Evolutionary conservation across 345 rosid genomes (phyloP), one percentile per base, ranked within the genome.

Genomic region (Raphanus sativus): DNA sequence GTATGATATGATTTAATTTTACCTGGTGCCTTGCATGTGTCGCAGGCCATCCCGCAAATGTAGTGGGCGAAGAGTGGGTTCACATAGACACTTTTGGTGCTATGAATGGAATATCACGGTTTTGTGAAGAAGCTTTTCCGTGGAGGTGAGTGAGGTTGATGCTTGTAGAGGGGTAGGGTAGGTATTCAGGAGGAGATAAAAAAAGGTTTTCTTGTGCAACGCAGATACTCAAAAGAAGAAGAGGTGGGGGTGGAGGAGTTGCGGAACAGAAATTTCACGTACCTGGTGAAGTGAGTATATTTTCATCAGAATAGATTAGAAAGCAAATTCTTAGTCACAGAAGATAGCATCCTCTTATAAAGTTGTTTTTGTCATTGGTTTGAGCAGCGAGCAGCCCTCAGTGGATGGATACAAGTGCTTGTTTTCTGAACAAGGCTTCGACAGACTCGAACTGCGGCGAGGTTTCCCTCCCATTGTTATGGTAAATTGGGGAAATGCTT

Each of bases 161-260:
- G 72, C 62, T 74, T 70, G 62, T 26, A 55, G 36, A 34, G 65
- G 65, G 8, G 1, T 9, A 8, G 45, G 45, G 42, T 38, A 66
- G 32, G 33, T 65, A 8, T 40, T 5, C 16, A 55, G 12, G 62
- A 56, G 67, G 62, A 56, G 25, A 66, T 71, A 21, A 73, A 21
- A 67, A 6, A 21, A 21, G 21, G 11, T 28, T 54, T 63, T 62
- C 13, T 42, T 66, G 75, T 75, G 77, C 40, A 69, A 80, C 76
- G 79, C 84, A 95, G 99, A 78, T 95, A 95, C 76, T 91, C 98
- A 45, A 95, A 95, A 86, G 99, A 92, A 89, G 99, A 95, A 84
- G 86, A 80, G 73, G 90, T 92, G 76, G 73, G 65, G 21, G 62
- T 82, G 69, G 74, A 83, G 69, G 98, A 89, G 84, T 81, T 84